Evolutionary conservation across 257 asterid species (phyloP), one percentile per base, ranked within the genome.

Genomic region (Schizonepeta tenuifolia): DNA sequence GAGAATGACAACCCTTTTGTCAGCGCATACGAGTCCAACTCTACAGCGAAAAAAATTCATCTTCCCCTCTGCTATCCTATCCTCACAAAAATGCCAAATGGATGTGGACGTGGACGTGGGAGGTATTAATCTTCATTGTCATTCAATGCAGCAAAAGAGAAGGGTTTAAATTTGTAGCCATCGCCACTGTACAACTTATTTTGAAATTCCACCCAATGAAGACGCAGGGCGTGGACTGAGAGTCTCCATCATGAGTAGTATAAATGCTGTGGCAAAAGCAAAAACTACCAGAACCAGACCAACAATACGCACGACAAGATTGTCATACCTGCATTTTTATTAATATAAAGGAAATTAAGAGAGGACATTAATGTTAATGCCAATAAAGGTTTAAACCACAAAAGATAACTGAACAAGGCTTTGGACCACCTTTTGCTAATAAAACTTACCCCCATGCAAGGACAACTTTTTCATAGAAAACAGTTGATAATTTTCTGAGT

Each of bases 131-230:
- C 84, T 3, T 89, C 93, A 1, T 83, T 85, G 2, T 85, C 92
- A 11, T 81, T 79, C 77, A 90, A 79, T 18, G 85, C 78, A 60
- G 92, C 89, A 61, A 93, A 93, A 33, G 96, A 86, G 56, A 93
- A 89, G 24, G 98, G 98, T 67, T 56, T 82, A 78, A 93, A 93
- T 72, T 93, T 93, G 71, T 89, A 93, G 80, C 98, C 98, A 56
- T 90, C 97, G 17, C 97, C 98, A 0, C 79, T 82, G 76, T 90
- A 93, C 83, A 90, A 93, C 81, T 93, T 93, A 83, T 76, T 85
- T 68, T 93, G 98, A 74, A 89, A 93, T 76, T 93, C 98, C 49
- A 93, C 98, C 98, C 98, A 90, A 68, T 93, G 98, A 68, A 93
- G 96, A 76, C 96, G 97, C 76, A 93, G 74, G 18, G 97, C 95